phyloP scores from a whole-genome alignment of 257 asterid genomes.

The Solanum bulbocastanum region DNA sequence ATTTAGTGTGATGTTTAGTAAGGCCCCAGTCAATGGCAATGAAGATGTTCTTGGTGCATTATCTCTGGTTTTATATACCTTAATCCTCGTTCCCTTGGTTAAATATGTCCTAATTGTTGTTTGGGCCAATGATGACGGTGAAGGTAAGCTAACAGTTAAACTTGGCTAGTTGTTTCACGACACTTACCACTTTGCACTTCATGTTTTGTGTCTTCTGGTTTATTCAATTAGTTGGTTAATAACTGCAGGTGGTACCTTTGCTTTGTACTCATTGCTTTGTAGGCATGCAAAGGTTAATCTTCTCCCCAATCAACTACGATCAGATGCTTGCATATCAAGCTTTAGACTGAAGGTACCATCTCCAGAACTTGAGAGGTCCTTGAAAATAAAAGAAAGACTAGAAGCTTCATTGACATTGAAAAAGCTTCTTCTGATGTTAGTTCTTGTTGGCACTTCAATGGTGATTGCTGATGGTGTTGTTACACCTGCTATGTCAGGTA shows the following conservation, averaged over 20 bases:
- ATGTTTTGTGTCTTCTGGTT: constrained; percentile 10
- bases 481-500: constrained; percentile 99
- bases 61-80: constrained; percentile 82
- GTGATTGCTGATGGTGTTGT: constrained; percentile 99
- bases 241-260: constrained; percentile 95
- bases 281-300: constrained; percentile 98
- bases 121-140: constrained; percentile 99
- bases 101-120: constrained; percentile 89
- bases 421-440: constrained; percentile 78
- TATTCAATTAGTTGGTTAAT: constrained; percentile 15
- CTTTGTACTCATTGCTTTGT: constrained; percentile 93
- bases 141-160: constrained; percentile 44
- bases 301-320: constrained; percentile 82
- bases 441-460: constrained; percentile 99
- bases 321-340: constrained; percentile 92
- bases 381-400: constrained; percentile 84
- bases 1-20: constrained; percentile 99
- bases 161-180: background rate
- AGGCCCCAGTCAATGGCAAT: constrained; percentile 79
- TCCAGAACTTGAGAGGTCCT: constrained; percentile 95
- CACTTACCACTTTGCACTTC: background rate
- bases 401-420: constrained; percentile 81
- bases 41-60: constrained; percentile 93
- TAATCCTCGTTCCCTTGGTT: constrained; percentile 76
- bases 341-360: constrained; percentile 97